Conservation (phyloP, 495 filamentous ascomycete genomes). For the Trichoderma reesei region DNA sequence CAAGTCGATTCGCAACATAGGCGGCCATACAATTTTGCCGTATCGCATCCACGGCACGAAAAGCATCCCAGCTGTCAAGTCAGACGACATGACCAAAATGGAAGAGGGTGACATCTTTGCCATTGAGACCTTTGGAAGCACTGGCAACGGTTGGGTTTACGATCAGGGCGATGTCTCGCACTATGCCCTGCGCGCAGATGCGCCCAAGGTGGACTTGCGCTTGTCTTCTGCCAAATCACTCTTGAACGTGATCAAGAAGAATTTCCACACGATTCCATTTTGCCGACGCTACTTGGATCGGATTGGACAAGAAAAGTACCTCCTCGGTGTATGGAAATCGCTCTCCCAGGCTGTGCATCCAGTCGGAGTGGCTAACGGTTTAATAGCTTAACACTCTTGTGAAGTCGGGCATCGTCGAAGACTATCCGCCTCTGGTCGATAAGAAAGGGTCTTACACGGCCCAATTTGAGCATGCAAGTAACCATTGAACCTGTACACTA, state of each 20-base stretch:
- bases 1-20: constrained; percentile 78
- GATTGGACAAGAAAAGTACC: constrained; percentile 77
- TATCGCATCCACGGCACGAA: constrained; percentile 81
- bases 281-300: constrained; percentile 79
- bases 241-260: constrained; percentile 81
- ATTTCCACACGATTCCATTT: constrained; percentile 82
- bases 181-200: constrained; percentile 57
- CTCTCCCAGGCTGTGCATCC: background rate
- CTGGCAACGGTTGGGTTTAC: constrained; percentile 71
- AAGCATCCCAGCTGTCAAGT: constrained; percentile 83
- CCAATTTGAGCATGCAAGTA: constrained; percentile 84
- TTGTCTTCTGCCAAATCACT: constrained; percentile 71
- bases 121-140: constrained; percentile 89
- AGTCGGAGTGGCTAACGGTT: background rate
- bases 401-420: constrained; percentile 71
- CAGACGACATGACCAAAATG: constrained; percentile 72
- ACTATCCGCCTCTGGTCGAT: constrained; percentile 82
- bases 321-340: constrained; percentile 59
- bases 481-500: constrained; percentile 1
- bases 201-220: constrained; percentile 54
- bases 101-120: constrained; percentile 89
- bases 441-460: constrained; percentile 91
- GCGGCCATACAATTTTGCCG: constrained; percentile 76
- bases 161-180: constrained; percentile 78
- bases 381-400: constrained; percentile 45